phyloP scores from a whole-genome alignment of 2,329 filamentous ascomycete genomes.

The Coniochaeta sp. region DNA sequence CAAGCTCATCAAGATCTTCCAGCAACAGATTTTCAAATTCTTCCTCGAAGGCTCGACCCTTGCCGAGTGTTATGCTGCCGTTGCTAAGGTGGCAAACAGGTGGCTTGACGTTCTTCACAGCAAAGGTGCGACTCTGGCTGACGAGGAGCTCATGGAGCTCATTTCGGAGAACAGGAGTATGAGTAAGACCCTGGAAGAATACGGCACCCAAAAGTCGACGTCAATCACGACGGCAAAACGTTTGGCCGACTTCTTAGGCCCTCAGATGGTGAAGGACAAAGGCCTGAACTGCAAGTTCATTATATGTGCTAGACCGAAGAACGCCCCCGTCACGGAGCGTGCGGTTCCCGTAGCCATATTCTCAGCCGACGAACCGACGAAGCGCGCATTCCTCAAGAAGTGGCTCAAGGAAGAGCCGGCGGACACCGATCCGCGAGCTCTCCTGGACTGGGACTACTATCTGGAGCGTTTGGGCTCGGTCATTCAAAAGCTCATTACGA shows the following conservation, averaged over 20 bases:
- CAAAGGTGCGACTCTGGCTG: constrained; percentile 80
- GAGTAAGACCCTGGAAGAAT: constrained; percentile 94
- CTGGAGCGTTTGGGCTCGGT: constrained; percentile 91
- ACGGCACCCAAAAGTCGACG: constrained; percentile 90
- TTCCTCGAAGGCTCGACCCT: constrained; percentile 88
- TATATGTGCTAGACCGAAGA: constrained; percentile 79
- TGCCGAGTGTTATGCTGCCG: constrained; percentile 80
- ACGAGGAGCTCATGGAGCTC: constrained; percentile 97
- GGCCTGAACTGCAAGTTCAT: constrained; percentile 99
- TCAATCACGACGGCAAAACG: constrained; percentile 98
- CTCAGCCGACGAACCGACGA: constrained; percentile 82
- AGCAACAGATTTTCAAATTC: constrained; percentile 99
- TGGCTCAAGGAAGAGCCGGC: constrained; percentile 92
- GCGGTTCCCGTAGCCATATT: constrained; percentile 96
- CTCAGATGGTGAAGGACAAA: constrained; percentile 99
- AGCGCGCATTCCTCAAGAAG: constrained; percentile 83
- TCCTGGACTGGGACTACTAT: constrained; percentile 98
- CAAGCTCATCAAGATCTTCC: constrained; percentile 99
- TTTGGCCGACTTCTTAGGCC: constrained; percentile 89
- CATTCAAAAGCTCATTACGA: constrained; percentile 98
- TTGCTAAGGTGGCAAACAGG: constrained; percentile 89
- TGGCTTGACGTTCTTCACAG: constrained; percentile 94
- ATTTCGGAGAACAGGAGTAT: constrained; percentile 99
- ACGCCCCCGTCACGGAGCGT: constrained; percentile 88
- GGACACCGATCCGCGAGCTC: constrained; percentile 80